Evolutionary conservation across 169 alveolate genomes (phyloP), one percentile per base, ranked within the genome.

Genomic region (Babesia ovis): DNA sequence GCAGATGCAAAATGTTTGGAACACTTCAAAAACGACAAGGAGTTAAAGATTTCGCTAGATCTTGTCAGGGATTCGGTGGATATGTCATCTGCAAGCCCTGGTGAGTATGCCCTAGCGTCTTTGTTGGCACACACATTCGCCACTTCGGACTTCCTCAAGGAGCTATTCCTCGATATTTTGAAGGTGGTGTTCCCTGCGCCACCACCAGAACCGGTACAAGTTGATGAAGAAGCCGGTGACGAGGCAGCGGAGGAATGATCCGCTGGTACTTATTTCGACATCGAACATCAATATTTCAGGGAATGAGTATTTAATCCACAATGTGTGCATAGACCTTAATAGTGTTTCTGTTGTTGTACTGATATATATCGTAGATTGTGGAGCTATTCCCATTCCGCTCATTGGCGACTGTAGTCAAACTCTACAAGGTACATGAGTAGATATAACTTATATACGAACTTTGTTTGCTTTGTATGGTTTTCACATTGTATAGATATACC

Each of bases 71-170:
- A 60, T 14, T 51, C 53, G 1, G 73, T 62, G 16, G 81, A 68
- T 34, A 56, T 79, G 54, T 12, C 46, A 34, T 31, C 35, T 1
- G 83, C 71, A 23, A 58, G 69, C 23, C 77, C 86, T 12, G 86
- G 86, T 9, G 86, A 79, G 45, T 69, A 79, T 46, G 86, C 35
- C 11, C 58, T 79, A 43, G 41, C 86, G 16, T 57, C 86, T 43
- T 83, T 79, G 12, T 20, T 79, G 62, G 81, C 86, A 5, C 86
- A 79, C 58, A 79, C 76, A 0, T 70, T 79, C 54, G 71, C 86
- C 22, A 46, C 77, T 1, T 68, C 86, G 11, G 86, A 79, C 46
- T 79, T 68, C 68, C 86, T 79, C 53, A 79, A 79, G 62, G 70
- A 62, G 34, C 76, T 79, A 46, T 79, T 79, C 53, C 39, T 79